Percentiles rank a stretch among this genome's conserved stretches.
Evolutionary conservation across 148 eudicot species (phyloP).

Genomic region (Arbutus unedo): DNA sequence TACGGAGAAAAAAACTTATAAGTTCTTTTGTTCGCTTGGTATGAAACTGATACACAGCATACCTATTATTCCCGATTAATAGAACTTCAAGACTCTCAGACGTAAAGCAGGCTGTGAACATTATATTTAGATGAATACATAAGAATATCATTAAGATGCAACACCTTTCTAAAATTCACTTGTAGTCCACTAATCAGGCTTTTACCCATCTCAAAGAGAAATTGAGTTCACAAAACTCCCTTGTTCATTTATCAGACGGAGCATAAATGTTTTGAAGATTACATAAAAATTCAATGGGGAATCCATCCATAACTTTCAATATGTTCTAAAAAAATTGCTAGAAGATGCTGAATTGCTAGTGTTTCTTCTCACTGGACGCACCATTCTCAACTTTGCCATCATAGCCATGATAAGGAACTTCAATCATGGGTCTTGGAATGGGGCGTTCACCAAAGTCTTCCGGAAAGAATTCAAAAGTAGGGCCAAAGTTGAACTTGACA

Average conservation of each 20-base stretch:
- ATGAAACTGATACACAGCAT: neutral
- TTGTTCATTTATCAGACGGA: conserved; percentile 17
- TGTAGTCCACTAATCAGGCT: neutral
- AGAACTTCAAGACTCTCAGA: neutral
- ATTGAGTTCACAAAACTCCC: conserved; percentile 19
- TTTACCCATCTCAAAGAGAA: conserved; percentile 5
- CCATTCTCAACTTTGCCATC: conserved; percentile 76
- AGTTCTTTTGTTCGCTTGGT: neutral
- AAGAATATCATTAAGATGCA: neutral
- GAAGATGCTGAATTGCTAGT: conserved; percentile 27
- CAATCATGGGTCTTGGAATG: conserved; percentile 84
- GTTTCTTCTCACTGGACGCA: conserved; percentile 61
- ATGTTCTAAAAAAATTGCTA: conserved; percentile 9
- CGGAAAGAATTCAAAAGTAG: conserved; percentile 81
- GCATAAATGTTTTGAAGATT: neutral
- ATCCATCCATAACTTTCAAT: neutral
- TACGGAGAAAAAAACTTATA: neutral
- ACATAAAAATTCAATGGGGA: conserved; percentile 14
- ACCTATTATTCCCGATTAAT: neutral
- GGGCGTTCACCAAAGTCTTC: conserved; percentile 69
- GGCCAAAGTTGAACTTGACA: conserved; percentile 95
- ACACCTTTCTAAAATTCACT: neutral
- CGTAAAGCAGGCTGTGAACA: neutral
- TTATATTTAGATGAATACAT: too few relatives aligned
- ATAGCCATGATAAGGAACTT: conserved; percentile 83